These are phyloP conservation scores for Crithidia fasciculata DNA, from an alignment of 208 protist species.

Conservation along the genomic window DNA sequence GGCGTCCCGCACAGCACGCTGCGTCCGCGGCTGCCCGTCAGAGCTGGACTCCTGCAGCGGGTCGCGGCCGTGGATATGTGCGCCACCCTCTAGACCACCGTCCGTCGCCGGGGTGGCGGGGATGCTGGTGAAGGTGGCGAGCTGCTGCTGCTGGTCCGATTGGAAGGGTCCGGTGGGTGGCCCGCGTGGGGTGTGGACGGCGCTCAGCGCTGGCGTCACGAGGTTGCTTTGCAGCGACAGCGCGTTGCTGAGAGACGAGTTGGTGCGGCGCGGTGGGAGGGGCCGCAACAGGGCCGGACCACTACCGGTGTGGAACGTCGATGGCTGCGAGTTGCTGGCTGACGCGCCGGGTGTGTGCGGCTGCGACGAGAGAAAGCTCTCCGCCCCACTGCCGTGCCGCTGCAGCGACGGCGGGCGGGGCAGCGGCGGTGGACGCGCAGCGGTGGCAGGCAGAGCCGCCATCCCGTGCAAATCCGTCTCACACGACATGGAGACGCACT, in stretches of 20 bases:
- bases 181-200: conserved; percentile 19
- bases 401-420: neutral
- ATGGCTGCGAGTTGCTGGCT: neutral
- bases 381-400: neutral
- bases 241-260: conserved; percentile 13
- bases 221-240: conserved; percentile 23
- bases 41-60: neutral
- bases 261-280: conserved; percentile 9
- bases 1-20: conserved; percentile 1
- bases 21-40: conserved; percentile 5
- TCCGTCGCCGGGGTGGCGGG: conserved; percentile 11
- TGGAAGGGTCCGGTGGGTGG: too few species aligned
- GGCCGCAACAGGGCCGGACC: neutral
- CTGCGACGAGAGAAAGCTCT: conserved; percentile 9
- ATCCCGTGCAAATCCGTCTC: neutral
- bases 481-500: conserved; percentile 1
- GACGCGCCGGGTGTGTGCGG: neutral
- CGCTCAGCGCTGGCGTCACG: conserved; percentile 10
- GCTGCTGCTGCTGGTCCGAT: neutral
- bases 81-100: neutral
- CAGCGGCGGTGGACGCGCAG: neutral
- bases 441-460: neutral
- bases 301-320: neutral
- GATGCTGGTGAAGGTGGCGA: conserved; percentile 15
- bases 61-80: neutral